A percentile compares a stretch with the other conserved stretches of the same genome.
phyloP scores from a whole-genome alignment of 2,329 filamentous ascomycete genomes.

The Penicillium sp. region DNA sequence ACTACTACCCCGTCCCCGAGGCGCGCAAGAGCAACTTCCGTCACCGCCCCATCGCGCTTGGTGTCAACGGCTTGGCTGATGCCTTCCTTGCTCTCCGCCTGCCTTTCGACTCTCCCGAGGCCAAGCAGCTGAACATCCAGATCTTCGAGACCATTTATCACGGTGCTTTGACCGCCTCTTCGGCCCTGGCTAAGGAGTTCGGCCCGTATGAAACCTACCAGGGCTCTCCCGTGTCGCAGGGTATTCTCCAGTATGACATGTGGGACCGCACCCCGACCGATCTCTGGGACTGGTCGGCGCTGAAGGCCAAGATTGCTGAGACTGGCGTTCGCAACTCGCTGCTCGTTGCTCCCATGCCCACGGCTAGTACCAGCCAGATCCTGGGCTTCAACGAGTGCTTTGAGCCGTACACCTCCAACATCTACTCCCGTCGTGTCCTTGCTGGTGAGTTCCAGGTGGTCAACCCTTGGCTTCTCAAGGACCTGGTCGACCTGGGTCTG shows the following conservation, averaged over 20 bases:
- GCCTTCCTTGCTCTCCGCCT: constrained; percentile 94
- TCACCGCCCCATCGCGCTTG: constrained; percentile 89
- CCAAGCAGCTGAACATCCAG: constrained; percentile 88
- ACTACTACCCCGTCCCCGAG: constrained; percentile 95
- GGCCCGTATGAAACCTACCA: constrained; percentile 86
- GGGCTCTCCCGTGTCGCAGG: constrained; percentile 89
- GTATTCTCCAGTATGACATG: constrained; percentile 97
- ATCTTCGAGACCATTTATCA: constrained; percentile 99
- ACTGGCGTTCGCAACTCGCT: constrained; percentile 93
- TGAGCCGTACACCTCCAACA: constrained; percentile 99
- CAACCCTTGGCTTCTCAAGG: constrained; percentile 97
- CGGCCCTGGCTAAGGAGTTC: constrained; percentile 73
- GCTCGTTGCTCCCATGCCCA: constrained; percentile 94
- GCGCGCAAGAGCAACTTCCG: constrained; percentile 95
- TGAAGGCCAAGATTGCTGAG: constrained; percentile 88
- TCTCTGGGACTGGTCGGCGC: constrained; percentile 88
- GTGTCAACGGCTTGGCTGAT: constrained; percentile 96
- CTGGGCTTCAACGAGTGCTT: constrained; percentile 99
- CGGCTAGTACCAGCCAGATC: constrained; percentile 94
- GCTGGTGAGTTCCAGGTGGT: constrained; percentile 99
- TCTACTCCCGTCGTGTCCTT: constrained; percentile 96
- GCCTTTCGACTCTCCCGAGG: constrained; percentile 94
- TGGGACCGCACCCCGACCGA: constrained; percentile 91
- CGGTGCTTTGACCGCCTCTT: constrained; percentile 81
- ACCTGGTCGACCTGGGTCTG: constrained; percentile 92